Percentiles rank a stretch among this genome's conserved stretches.
Conservation (phyloP, 2,329 filamentous ascomycete species). For the Claviceps cyperi region DNA sequence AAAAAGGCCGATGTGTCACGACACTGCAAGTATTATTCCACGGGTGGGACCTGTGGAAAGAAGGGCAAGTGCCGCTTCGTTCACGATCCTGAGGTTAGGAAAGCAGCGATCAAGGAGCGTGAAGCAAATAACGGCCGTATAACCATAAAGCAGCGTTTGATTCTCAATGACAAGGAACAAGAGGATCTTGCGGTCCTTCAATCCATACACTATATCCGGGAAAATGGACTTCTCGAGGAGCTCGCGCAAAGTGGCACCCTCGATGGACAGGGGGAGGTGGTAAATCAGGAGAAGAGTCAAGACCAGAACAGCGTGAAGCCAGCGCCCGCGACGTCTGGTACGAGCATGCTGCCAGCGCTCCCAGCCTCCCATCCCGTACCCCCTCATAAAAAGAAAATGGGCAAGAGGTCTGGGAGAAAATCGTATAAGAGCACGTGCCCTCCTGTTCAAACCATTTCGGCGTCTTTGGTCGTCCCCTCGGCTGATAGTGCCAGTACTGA, state of each 20-base stretch:
- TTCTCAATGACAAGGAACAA: slow-evolving; percentile 54
- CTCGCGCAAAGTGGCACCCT: slow-evolving; percentile 6
- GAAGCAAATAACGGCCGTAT: slow-evolving; percentile 51
- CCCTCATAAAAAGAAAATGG: slow-evolving; percentile 19
- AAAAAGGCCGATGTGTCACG: slow-evolving; percentile 47
- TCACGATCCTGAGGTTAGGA: slow-evolving; percentile 48
- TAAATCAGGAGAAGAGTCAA: slow-evolving; percentile 8
- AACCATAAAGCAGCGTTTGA: slow-evolving; percentile 50
- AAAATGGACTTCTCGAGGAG: slow-evolving; percentile 38
- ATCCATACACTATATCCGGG: slow-evolving; percentile 49
- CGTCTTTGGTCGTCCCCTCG: slow-evolving; percentile 15
- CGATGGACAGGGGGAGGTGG: slow-evolving; percentile 4
- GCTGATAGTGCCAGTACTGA: slow-evolving; percentile 18
- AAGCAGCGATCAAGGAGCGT: slow-evolving; percentile 48
- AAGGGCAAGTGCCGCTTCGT: slow-evolving; percentile 64
- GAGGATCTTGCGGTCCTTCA: slow-evolving; percentile 52
- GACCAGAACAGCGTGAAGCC: slow-evolving; percentile 3
- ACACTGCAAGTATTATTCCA: slow-evolving; percentile 59
- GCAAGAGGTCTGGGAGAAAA: background rate
- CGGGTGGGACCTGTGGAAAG: slow-evolving; percentile 54
- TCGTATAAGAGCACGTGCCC: background rate
- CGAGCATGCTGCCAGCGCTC: slow-evolving; percentile 23
- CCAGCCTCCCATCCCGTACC: slow-evolving; percentile 23
- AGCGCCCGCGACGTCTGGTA: slow-evolving; percentile 6
- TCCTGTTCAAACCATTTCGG: slow-evolving; percentile 15